Base-by-base conservation (phyloP, 768 basidiomycete species). In the Pleurotus ostreatus region DNA sequence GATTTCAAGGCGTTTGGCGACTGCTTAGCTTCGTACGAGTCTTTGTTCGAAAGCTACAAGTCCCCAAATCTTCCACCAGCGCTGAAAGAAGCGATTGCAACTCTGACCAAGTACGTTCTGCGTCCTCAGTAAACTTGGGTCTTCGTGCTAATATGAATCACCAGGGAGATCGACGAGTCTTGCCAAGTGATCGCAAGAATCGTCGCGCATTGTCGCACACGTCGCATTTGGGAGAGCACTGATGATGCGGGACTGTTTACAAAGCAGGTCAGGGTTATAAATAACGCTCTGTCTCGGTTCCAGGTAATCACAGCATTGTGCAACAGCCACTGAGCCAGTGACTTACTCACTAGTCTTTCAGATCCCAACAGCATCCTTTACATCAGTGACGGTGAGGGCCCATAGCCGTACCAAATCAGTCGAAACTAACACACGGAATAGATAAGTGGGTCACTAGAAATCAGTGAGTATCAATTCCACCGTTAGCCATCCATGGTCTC, bases 221-320 rank as follows among this genome's bases (percentile, higher is more conserved):
- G 51, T 16, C n/a, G 51, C 9, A 41, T 53, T 18, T 25, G n/a
- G 15, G 51, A 53, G 39, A 53, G 51, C 23, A 41, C 18, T 22
- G 51, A 53, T 20, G 51, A 53, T 30, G 51, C 51, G 51, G n/a
- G 22, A 18, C 37, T 53, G 12, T 53, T 53, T 41, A 8, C 23
- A 16, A 15, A 30, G 20, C 51, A 53, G 18, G n/a, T 53, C 20
- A 37, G 39, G 15, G 18, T 39, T 13, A 16, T 53, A 22, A 41
- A 53, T 15, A n/a, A 25, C 3, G 51, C 51, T 7, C 39, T 53
- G 22, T 12, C 11, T 39, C 34, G 22, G 16, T 53, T 53, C 15
- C 37, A 53, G 20, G 51, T 53, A 40, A 44, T n/a, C 20, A 18
- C 16, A 44, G n/a, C 41, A 8, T 34, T 4, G 30, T 34, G 30